phyloP scores from a whole-genome alignment of 305 asterid species.

The Salvia sclarea region DNA sequence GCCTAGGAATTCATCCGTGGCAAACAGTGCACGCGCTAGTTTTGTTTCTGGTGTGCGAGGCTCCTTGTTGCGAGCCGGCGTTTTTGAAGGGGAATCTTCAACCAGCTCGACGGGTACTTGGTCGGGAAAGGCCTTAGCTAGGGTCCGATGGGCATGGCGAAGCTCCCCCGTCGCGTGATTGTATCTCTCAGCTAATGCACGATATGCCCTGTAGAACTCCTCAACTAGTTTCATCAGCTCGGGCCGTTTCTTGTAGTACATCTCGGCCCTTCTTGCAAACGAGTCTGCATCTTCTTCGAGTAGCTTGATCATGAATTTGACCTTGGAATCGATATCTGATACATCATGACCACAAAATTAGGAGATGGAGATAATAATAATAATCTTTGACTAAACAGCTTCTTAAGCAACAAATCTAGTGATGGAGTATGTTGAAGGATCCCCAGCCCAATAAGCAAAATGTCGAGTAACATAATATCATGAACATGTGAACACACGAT shows the following conservation, averaged over 20 bases:
- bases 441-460: too few relatives aligned
- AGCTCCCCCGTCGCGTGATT: slow-evolving; percentile 88
- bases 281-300: slow-evolving; percentile 96
- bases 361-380: too few relatives aligned
- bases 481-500: too few relatives aligned
- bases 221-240: slow-evolving; percentile 88
- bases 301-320: slow-evolving; percentile 84
- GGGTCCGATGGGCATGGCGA: slow-evolving; percentile 82
- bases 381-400: too few relatives aligned
- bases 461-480: background rate
- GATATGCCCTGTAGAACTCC: slow-evolving; percentile 86
- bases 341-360: slow-evolving; percentile 10
- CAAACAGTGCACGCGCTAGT: slow-evolving; percentile 41
- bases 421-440: too few relatives aligned
- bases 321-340: slow-evolving; percentile 85
- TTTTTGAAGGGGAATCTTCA: slow-evolving; percentile 69
- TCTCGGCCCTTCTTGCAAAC: slow-evolving; percentile 89
- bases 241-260: slow-evolving; percentile 90
- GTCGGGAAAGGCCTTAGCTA: slow-evolving; percentile 87
- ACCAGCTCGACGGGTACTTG: slow-evolving; percentile 62
- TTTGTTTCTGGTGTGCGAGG: slow-evolving; percentile 54
- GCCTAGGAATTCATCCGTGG: slow-evolving; percentile 38
- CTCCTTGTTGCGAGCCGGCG: slow-evolving; percentile 42
- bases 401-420: too few relatives aligned
- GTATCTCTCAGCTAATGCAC: slow-evolving; percentile 87